Conservation (phyloP, 441 rosid genomes). For the Corymbia calophylla region DNA sequence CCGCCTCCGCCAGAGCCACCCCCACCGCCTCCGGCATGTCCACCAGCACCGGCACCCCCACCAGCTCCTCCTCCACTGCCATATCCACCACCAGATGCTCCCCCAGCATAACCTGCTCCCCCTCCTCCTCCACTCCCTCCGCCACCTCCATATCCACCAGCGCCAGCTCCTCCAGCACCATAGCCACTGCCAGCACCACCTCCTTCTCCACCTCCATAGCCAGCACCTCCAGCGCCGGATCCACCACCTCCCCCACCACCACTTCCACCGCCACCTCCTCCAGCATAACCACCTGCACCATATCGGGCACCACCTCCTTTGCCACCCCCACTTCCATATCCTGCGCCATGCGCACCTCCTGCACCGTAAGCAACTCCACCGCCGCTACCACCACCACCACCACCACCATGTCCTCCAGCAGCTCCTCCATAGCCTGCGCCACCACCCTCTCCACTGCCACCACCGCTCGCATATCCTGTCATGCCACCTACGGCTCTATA, state of each 20-base stretch:
- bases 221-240: not conserved
- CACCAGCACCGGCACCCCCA: not conserved
- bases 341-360: not conserved
- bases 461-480: not conserved
- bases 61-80: conserved; percentile 1
- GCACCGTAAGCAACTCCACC: not conserved
- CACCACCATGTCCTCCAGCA: not conserved
- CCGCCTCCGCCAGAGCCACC: not conserved
- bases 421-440: not conserved
- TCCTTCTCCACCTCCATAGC: not conserved
- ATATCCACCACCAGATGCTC: not conserved
- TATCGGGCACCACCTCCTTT: not conserved
- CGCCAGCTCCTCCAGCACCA: not conserved
- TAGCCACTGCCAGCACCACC: not conserved
- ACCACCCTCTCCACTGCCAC: not conserved
- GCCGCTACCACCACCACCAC: not conserved
- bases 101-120: not conserved
- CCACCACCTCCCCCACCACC: not conserved
- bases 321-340: not conserved
- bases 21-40: not conserved
- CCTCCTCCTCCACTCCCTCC: conserved; percentile 5
- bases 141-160: conserved; percentile 1
- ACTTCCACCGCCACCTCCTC: not conserved
- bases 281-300: not conserved
- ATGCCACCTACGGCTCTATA: not conserved